phyloP scores from a whole-genome alignment of 352 stramenopile species.

The Globisporangium solare region DNA sequence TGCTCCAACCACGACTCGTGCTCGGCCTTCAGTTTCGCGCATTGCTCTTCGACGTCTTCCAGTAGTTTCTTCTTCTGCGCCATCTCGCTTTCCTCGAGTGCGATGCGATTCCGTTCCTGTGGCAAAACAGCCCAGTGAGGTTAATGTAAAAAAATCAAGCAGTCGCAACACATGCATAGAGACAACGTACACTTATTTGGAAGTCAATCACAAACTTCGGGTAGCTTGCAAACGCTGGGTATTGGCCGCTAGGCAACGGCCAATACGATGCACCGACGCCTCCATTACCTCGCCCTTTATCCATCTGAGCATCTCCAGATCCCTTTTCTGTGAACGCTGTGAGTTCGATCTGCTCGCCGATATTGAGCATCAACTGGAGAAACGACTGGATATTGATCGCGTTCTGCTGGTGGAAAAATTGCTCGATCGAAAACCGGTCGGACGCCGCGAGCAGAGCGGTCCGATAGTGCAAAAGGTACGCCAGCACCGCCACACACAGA shows the following conservation, averaged over 20 bases:
- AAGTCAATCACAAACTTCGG: constrained; percentile 80
- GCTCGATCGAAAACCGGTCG: constrained; percentile 62
- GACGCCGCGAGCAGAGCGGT: constrained; percentile 46
- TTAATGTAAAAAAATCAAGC: neutral
- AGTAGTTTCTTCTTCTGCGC: constrained; percentile 59
- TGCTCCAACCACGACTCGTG: constrained; percentile 68
- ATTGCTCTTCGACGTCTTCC: constrained; percentile 48
- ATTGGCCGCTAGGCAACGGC: constrained; percentile 66
- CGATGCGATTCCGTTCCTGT: constrained; percentile 79
- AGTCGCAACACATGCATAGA: neutral
- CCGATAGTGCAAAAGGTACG: constrained; percentile 72
- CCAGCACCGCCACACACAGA: constrained; percentile 59
- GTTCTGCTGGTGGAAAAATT: constrained; percentile 86
- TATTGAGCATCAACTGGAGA: constrained; percentile 59
- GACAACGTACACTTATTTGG: constrained; percentile 66
- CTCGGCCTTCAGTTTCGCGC: constrained; percentile 43
- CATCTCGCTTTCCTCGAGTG: constrained; percentile 66
- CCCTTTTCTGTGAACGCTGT: constrained; percentile 18
- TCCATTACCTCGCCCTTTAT: neutral
- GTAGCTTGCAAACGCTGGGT: constrained; percentile 77
- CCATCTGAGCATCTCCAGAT: constrained; percentile 3
- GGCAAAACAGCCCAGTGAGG: neutral
- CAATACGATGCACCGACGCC: constrained; percentile 21
- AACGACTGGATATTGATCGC: constrained; percentile 70
- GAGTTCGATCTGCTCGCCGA: constrained; percentile 36